A percentile compares a stretch with the other conserved stretches of the same genome.
Evolutionary conservation across 2,329 filamentous ascomycete species (phyloP).

Genomic region (Ophiosphaerella narmari): DNA sequence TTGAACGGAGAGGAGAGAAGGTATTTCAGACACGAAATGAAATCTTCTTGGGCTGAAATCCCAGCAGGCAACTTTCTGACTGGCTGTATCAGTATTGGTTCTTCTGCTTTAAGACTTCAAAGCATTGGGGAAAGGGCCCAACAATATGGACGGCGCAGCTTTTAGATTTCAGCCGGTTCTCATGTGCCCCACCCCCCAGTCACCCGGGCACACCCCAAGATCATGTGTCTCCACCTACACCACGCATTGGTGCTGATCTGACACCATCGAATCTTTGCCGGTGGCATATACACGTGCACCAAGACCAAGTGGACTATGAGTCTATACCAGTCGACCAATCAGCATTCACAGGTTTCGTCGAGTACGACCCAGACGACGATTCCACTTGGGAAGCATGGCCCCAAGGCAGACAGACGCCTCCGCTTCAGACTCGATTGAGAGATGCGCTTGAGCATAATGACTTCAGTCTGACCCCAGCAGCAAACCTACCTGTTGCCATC

Average conservation of each 20-base stretch:
- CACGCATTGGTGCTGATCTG: not conserved
- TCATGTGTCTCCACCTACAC: not conserved
- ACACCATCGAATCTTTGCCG: slow-evolving; percentile 17
- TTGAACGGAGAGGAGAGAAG: slow-evolving; percentile 28
- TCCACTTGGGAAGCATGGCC: slow-evolving; percentile 16
- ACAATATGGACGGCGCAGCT: slow-evolving; percentile 26
- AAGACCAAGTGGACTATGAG: not conserved
- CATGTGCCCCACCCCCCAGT: not conserved
- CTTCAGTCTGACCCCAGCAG: slow-evolving; percentile 28
- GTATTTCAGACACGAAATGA: slow-evolving; percentile 12
- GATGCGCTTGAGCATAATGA: slow-evolving; percentile 20
- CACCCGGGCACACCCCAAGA: slow-evolving; percentile 9
- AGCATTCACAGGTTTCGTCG: not conserved
- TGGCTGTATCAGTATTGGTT: slow-evolving; percentile 46
- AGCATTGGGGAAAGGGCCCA: slow-evolving; percentile 19
- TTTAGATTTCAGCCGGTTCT: slow-evolving; percentile 12
- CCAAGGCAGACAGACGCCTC: not conserved
- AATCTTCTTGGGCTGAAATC: not conserved
- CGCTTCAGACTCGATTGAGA: slow-evolving; percentile 10
- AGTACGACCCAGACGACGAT: slow-evolving; percentile 13
- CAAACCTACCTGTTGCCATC: slow-evolving; percentile 14
- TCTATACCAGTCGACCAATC: not conserved
- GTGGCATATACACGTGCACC: slow-evolving; percentile 19
- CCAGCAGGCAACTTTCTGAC: slow-evolving; percentile 15
- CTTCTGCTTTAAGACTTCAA: slow-evolving; percentile 26